phyloP scores from a whole-genome alignment of 257 asterid species.

The Nicotiana tomentosiformis region DNA sequence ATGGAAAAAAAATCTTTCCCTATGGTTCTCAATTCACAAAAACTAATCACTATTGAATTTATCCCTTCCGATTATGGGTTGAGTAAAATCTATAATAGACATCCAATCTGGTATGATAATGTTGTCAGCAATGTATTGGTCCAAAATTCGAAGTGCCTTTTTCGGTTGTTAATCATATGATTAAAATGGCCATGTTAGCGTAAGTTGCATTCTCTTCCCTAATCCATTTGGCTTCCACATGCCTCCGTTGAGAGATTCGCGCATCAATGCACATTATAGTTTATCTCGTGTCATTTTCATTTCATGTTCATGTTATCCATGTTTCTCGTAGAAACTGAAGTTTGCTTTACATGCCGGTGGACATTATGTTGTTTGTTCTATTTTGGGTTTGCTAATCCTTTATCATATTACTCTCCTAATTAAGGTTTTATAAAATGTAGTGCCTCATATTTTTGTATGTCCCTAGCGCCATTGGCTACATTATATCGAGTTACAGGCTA shows the following conservation, averaged over 20 bases:
- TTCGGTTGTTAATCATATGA: neutral
- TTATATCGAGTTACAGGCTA: no score
- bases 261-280: conserved; percentile 16
- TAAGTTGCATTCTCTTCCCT: neutral
- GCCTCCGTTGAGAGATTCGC: conserved; percentile 43
- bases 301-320: conserved; percentile 15
- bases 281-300: conserved; percentile 13
- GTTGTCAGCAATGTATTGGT: neutral
- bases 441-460: no score
- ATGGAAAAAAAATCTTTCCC: no score
- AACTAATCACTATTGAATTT: neutral
- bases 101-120: neutral
- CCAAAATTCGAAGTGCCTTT: neutral
- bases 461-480: no score
- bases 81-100: no score
- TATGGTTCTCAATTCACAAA: no score
- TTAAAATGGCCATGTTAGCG: neutral
- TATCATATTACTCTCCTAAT: neutral
- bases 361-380: conserved; percentile 7
- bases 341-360: neutral
- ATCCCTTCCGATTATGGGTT: neutral
- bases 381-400: conserved; percentile 1
- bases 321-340: neutral
- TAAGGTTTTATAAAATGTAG: neutral
- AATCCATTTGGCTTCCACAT: conserved; percentile 32